phyloP scores from a whole-genome alignment of 208 protist species.

The Willaertia magna region DNA sequence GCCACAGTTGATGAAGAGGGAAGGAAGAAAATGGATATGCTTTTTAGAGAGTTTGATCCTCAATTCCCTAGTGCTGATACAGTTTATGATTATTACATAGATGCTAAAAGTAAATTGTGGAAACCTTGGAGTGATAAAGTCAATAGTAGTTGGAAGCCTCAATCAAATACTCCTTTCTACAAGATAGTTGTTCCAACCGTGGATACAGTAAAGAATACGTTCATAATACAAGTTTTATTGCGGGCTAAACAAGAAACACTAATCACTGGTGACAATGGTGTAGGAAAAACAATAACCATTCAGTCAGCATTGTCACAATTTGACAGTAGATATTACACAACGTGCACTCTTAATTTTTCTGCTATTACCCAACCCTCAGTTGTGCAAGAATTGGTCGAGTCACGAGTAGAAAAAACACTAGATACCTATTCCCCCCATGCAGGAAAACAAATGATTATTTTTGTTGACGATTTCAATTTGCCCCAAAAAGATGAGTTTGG shows the following conservation, averaged over 20 bases:
- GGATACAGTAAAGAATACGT: slow-evolving; percentile 86
- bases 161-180: slow-evolving; percentile 74
- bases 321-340: slow-evolving; percentile 56
- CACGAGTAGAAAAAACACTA: slow-evolving; percentile 83
- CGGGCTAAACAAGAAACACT: slow-evolving; percentile 64
- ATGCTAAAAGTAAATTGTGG: slow-evolving; percentile 69
- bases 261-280: slow-evolving; percentile 84
- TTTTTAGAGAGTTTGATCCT: slow-evolving; percentile 81
- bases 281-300: slow-evolving; percentile 87
- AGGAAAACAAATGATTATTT: slow-evolving; percentile 81
- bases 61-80: slow-evolving; percentile 85
- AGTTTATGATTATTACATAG: slow-evolving; percentile 92
- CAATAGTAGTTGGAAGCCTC: slow-evolving; percentile 57
- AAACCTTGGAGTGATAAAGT: slow-evolving; percentile 79
- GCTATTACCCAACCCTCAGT: slow-evolving; percentile 80
- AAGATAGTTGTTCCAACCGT: slow-evolving; percentile 90
- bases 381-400: slow-evolving; percentile 88
- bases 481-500: slow-evolving; percentile 89
- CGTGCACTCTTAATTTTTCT: slow-evolving; percentile 83
- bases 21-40: slow-evolving; percentile 74
- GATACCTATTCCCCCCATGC: slow-evolving; percentile 80
- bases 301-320: slow-evolving; percentile 59
- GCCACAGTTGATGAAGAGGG: slow-evolving; percentile 70
- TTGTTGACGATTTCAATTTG: slow-evolving; percentile 97
- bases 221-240: slow-evolving; percentile 75